Percentiles rank a stretch among this genome's conserved stretches.
These are phyloP conservation scores for Myriosclerotinia duriaeana DNA, from an alignment of 2,329 filamentous ascomycete species.

Conservation along the genomic window DNA sequence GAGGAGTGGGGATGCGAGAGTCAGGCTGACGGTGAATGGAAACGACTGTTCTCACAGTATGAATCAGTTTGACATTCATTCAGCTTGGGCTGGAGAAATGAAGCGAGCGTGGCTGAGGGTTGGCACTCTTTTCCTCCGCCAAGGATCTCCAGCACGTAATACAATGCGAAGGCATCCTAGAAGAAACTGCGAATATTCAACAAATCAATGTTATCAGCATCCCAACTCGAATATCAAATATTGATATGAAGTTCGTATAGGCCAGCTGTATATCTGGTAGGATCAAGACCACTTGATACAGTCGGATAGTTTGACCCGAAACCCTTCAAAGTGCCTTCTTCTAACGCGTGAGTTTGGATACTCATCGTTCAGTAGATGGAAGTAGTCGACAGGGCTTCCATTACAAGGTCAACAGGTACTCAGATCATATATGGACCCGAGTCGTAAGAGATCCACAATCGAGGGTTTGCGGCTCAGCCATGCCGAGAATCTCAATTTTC, in stretches of 20 bases:
- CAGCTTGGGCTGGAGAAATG: neutral
- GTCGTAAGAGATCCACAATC: neutral
- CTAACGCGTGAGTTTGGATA: neutral
- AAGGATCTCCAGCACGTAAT: neutral
- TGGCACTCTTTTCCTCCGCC: neutral
- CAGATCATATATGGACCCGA: constrained; percentile 5
- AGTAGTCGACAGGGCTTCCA: neutral
- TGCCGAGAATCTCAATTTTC: neutral
- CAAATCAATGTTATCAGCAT: neutral
- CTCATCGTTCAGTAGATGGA: neutral
- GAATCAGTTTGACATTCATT: constrained; percentile 7
- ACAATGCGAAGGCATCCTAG: neutral
- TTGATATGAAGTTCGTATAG: neutral
- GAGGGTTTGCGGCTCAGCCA: neutral
- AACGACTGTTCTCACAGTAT: neutral
- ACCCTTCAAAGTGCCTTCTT: neutral
- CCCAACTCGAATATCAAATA: neutral
- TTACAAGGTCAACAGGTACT: neutral
- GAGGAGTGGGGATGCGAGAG: neutral
- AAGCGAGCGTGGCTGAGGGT: neutral
- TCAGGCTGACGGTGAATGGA: neutral
- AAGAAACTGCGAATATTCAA: neutral
- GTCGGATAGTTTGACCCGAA: neutral
- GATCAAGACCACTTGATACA: neutral
- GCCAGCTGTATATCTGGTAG: neutral